Base-by-base conservation (phyloP, 306 rosid genomes). In the Luffa acutangula region DNA sequence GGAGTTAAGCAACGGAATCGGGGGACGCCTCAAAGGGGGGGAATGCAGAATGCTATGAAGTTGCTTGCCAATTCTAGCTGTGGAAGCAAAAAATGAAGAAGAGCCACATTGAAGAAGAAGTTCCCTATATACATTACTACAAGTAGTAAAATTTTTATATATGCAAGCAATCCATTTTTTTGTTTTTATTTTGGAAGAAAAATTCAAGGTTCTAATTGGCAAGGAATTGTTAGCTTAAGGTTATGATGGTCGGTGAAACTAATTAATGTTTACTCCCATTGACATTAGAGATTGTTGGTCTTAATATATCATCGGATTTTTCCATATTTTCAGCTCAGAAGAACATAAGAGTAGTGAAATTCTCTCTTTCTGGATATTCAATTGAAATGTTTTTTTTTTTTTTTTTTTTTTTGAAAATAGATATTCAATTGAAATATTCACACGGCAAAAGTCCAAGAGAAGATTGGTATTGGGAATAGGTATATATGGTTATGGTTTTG, bases 181-280 rank as follows among this genome's bases (percentile, higher is more conserved):
- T 11, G 17, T 2, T 46, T 74, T 59, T 58, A n/a, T 60, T 74
- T 70, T 75, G 46, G 63, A 52, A 75, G 43, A 75, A 75, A 75
- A 75, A 52, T 74, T 74, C 15, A 74, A 53, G 64, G 78, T 51
- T 75, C 48, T 75, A 75, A 75, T 75, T 75, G 78, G 48, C 78
- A 75, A 53, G 64, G 78, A 34, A 75, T 36, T 75, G 34, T 75
- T 53, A 75, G 78, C 64, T 75, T 52, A 51, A 46, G 78, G 56
- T 70, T 43, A 51, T 51, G 72, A n/a, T 42, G 75, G 74, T 66
- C 49, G 15, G 46, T 74, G 45, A 75, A 75, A 75, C 78, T 75
- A 52, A 52, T 75, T 53, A n/a, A 75, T 75, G 62, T 75, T 51
- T 75, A 75, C 78, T 51, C 78, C 64, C 78, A 75, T 75, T 75